Percentiles rank a stretch among this genome's conserved stretches.
Evolutionary conservation across 345 rosid species (phyloP).

Genomic region (Passiflora organensis): DNA sequence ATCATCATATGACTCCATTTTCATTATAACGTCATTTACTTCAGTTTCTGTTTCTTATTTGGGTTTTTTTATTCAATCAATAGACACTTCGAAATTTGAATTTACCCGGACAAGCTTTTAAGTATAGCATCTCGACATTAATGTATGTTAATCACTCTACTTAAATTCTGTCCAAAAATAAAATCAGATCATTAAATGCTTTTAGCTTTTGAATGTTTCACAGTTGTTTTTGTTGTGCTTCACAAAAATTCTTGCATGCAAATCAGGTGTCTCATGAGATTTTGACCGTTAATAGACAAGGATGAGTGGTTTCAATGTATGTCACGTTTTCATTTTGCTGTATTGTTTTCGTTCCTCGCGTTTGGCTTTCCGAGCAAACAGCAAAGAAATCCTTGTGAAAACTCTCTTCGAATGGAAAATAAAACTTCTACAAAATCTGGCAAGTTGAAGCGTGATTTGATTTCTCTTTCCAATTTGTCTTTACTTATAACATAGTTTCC

Average conservation of each 20-base stretch:
- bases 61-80: conserved; percentile 23
- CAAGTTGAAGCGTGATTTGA: neutral
- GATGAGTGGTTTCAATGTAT: neutral
- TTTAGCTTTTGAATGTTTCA: conserved; percentile 15
- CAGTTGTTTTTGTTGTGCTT: too few species aligned
- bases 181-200: neutral
- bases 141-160: conserved; percentile 27
- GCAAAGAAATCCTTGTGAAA: conserved; percentile 1
- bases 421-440: too few species aligned
- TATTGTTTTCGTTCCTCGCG: neutral
- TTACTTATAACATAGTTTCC: too few species aligned
- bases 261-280: neutral
- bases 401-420: too few species aligned
- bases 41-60: too few species aligned
- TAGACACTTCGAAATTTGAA: conserved; percentile 21
- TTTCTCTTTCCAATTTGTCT: conserved; percentile 13
- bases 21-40: too few species aligned
- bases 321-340: neutral
- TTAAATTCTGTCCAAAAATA: conserved; percentile 8
- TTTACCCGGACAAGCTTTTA: neutral
- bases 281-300: conserved; percentile 27
- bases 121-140: conserved; percentile 17
- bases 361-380: conserved; percentile 24
- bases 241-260: too few species aligned
- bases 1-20: too few species aligned